Conservation (phyloP, 352 stramenopile genomes). For the Phytophthora idaei region DNA sequence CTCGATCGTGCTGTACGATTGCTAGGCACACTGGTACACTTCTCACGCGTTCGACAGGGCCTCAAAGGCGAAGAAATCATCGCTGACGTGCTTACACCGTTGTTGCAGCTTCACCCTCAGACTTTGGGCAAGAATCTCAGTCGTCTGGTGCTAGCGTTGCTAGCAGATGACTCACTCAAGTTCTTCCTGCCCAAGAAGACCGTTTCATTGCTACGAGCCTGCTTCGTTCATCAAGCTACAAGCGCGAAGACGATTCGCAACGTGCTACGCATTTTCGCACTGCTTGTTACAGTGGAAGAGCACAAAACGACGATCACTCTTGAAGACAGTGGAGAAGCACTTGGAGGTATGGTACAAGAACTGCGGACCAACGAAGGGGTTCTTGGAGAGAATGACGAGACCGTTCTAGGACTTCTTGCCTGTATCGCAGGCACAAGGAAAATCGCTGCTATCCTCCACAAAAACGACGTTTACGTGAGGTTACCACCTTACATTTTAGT, state of each 20-base stretch:
- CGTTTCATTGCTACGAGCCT: conserved; percentile 57
- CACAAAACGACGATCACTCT: conserved; percentile 76
- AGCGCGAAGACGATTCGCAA: conserved; percentile 69
- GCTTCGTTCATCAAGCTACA: conserved; percentile 52
- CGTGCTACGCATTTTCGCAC: conserved; percentile 59
- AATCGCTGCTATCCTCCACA: conserved; percentile 57
- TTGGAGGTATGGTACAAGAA: conserved; percentile 57
- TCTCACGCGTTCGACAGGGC: conserved; percentile 56
- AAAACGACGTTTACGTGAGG: conserved; percentile 56
- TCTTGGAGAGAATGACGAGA: conserved; percentile 47
- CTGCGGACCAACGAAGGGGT: conserved; percentile 35
- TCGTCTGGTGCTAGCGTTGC: conserved; percentile 59
- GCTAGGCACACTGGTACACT: conserved; percentile 63
- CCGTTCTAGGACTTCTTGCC: conserved; percentile 49
- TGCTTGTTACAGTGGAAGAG: conserved; percentile 69
- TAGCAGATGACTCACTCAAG: conserved; percentile 77
- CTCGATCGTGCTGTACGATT: conserved; percentile 68
- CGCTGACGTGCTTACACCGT: conserved; percentile 61
- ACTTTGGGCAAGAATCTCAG: conserved; percentile 68
- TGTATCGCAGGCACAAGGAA: conserved; percentile 44
- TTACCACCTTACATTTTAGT: conserved; percentile 50
- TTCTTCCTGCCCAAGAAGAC: conserved; percentile 87
- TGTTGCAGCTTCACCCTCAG: conserved; percentile 66
- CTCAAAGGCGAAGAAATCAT: conserved; percentile 79
- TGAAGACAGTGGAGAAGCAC: conserved; percentile 68